A percentile compares a stretch with the other conserved stretches of the same genome.
Evolutionary conservation across 768 basidiomycete species (phyloP).

Genomic region (Trametes cingulata): DNA sequence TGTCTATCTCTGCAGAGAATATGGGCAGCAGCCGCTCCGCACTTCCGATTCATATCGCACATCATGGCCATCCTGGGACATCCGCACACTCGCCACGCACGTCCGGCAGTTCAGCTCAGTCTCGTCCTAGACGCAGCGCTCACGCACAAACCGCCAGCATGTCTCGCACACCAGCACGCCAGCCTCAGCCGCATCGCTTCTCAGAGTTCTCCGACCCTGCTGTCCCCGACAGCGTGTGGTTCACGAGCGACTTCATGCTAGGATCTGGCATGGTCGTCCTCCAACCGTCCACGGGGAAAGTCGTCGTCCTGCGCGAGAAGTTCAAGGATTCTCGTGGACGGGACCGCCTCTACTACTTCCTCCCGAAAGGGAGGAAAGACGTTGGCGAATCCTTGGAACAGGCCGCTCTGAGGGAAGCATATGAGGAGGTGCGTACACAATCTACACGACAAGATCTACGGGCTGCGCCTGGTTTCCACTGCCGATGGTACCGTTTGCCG

Average conservation of each 20-base stretch:
- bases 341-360: conserved; percentile 43
- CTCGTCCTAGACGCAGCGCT: background rate
- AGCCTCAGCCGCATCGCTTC: conserved; percentile 18
- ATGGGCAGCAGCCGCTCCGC: conserved; percentile 5
- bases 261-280: conserved; percentile 66
- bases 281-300: conserved; percentile 53
- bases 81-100: background rate
- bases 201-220: conserved; percentile 44
- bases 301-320: conserved; percentile 52
- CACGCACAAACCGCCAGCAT: no score
- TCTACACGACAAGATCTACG: background rate
- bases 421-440: conserved; percentile 55
- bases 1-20: background rate
- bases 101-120: no score
- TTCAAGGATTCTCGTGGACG: conserved; percentile 13
- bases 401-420: conserved; percentile 61
- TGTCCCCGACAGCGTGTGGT: conserved; percentile 48
- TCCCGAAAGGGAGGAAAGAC: conserved; percentile 69
- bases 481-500: no score
- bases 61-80: background rate
- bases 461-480: no score
- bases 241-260: conserved; percentile 52
- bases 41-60: background rate
- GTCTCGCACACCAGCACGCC: background rate
- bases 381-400: conserved; percentile 61